Percentiles rank a stretch among this genome's conserved stretches.
Conservation (phyloP, 192 early-diverging fungal genomes). For the Thamnidium elegans region DNA sequence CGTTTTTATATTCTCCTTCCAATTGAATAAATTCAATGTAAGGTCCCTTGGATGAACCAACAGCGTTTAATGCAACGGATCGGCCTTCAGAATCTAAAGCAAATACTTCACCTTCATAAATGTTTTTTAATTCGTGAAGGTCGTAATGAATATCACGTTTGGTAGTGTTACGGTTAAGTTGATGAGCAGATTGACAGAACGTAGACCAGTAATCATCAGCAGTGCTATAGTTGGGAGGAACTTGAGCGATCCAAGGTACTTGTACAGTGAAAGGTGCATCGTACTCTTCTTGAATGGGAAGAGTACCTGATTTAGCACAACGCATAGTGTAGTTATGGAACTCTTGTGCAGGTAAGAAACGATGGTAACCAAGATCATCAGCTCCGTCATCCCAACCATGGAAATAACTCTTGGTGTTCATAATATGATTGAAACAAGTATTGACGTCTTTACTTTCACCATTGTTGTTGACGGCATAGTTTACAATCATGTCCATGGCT, state of each 20-base stretch:
- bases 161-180: background rate
- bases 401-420: slow-evolving; percentile 42
- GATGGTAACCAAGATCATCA: slow-evolving; percentile 40
- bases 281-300: slow-evolving; percentile 19
- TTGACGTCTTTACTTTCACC: slow-evolving; percentile 42
- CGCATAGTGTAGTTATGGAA: slow-evolving; percentile 29
- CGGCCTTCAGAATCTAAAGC: slow-evolving; percentile 10
- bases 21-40: slow-evolving; percentile 28
- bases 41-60: background rate
- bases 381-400: slow-evolving; percentile 41
- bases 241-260: slow-evolving; percentile 36
- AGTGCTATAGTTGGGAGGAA: slow-evolving; percentile 19
- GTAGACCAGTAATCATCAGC: slow-evolving; percentile 30
- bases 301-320: slow-evolving; percentile 29
- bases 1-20: slow-evolving; percentile 15
- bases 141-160: slow-evolving; percentile 20
- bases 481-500: slow-evolving; percentile 36
- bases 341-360: slow-evolving; percentile 37
- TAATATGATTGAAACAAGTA: slow-evolving; percentile 39
- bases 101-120: slow-evolving; percentile 27
- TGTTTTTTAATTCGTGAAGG: slow-evolving; percentile 15
- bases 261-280: slow-evolving; percentile 34
- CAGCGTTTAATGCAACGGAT: slow-evolving; percentile 1
- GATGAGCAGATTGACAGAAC: slow-evolving; percentile 28
- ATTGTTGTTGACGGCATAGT: slow-evolving; percentile 40